Percentiles rank a stretch among this genome's conserved stretches.
These are phyloP conservation scores for Lachancea dasiensis DNA, from an alignment of 805 yeast genomes.

Conservation along the genomic window DNA sequence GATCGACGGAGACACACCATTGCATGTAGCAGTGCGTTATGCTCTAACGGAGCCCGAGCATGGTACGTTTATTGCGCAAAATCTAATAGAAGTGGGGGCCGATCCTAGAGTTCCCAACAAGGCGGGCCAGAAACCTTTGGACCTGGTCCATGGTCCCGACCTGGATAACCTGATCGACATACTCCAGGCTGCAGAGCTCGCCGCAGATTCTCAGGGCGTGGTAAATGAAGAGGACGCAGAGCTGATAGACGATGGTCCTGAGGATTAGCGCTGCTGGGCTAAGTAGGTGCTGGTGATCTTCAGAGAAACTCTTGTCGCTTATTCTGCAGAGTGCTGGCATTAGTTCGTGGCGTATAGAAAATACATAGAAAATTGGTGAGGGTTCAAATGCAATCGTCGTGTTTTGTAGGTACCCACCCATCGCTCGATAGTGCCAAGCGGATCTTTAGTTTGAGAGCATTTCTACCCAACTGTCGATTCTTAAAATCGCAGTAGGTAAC, in stretches of 20 bases:
- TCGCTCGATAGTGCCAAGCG: constrained; percentile 31
- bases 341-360: constrained; percentile 10
- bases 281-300: no score
- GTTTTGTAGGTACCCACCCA: constrained; percentile 42
- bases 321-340: no score
- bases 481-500: constrained; percentile 34
- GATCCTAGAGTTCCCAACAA: constrained; percentile 62
- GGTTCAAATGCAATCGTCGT: constrained; percentile 37
- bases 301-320: no score
- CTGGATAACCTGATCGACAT: constrained; percentile 52
- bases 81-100: constrained; percentile 85
- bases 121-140: constrained; percentile 67
- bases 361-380: constrained; percentile 13
- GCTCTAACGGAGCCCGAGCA: constrained; percentile 77
- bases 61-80: constrained; percentile 71
- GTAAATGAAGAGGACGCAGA: constrained; percentile 34
- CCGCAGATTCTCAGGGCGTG: constrained; percentile 38
- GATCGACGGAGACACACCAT: constrained; percentile 77
- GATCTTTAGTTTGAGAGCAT: constrained; percentile 26
- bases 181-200: constrained; percentile 80
- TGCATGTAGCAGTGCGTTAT: constrained; percentile 79
- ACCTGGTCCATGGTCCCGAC: constrained; percentile 51
- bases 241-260: constrained; percentile 32
- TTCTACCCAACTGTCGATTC: constrained; percentile 23
- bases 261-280: constrained; percentile 15